Conservation (phyloP, 2,329 filamentous ascomycete species). For the Chrysosporium queenslandicum region DNA sequence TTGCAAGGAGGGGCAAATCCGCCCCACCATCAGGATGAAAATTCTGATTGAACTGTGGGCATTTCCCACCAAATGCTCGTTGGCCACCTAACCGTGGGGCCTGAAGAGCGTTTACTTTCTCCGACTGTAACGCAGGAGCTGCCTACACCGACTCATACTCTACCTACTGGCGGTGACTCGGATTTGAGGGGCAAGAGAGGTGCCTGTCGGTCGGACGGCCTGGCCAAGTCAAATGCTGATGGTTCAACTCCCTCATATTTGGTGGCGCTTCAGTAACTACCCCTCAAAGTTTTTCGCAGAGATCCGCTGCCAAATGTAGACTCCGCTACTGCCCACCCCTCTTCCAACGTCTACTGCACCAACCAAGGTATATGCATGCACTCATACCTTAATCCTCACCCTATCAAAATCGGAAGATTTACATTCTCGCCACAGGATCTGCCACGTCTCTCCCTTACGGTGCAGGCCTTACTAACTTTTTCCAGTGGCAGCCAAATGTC, state of each 20-base stretch:
- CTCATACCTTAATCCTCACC: background rate
- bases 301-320: conserved; percentile 2
- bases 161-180: background rate
- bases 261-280: conserved; percentile 1
- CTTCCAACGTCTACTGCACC: background rate
- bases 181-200: conserved; percentile 2
- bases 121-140: background rate
- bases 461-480: background rate
- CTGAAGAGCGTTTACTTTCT: background rate
- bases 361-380: background rate
- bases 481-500: no score
- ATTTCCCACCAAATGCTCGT: background rate
- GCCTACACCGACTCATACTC: conserved; percentile 1
- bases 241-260: background rate
- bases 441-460: background rate
- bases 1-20: conserved; percentile 18
- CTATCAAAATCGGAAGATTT: background rate
- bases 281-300: conserved; percentile 6
- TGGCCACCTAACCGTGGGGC: conserved; percentile 4
- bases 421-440: background rate
- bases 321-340: background rate
- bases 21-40: conserved; percentile 26
- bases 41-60: conserved; percentile 10
- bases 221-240: background rate
- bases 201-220: background rate